Percentiles rank a stretch among this genome's conserved stretches.
phyloP scores from a whole-genome alignment of 2,329 filamentous ascomycete species.

The Dactylonectria estremocensis region DNA sequence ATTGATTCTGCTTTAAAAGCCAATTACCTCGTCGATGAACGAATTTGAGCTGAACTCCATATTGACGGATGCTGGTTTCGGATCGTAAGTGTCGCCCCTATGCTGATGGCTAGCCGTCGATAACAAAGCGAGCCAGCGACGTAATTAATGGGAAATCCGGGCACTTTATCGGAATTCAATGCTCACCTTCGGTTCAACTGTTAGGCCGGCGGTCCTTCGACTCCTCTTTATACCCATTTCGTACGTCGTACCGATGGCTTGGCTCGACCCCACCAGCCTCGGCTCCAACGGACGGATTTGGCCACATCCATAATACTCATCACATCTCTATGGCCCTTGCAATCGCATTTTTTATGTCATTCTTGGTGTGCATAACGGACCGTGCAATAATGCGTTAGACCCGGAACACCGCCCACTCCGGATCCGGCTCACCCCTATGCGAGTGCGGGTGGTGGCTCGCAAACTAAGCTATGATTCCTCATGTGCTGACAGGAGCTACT shows the following conservation, averaged over 20 bases:
- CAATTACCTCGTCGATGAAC: neutral
- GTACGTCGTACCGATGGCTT: neutral
- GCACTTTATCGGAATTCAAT: no score
- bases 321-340: neutral
- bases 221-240: neutral
- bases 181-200: neutral
- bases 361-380: no score
- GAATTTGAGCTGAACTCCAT: neutral
- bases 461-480: no score
- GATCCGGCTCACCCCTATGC: no score
- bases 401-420: no score
- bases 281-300: neutral
- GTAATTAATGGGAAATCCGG: no score
- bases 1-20: neutral
- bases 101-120: neutral
- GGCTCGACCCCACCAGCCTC: neutral
- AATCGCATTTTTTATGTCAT: no score
- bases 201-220: neutral
- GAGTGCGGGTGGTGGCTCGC: no score
- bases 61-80: neutral
- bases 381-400: no score
- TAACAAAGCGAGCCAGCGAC: neutral
- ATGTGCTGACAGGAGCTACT: no score
- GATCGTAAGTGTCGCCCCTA: neutral
- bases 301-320: neutral